Evolutionary conservation across 1,284 basidiomycete genomes (phyloP).

Genomic region (Anthracocystis panici-leucophaei): DNA sequence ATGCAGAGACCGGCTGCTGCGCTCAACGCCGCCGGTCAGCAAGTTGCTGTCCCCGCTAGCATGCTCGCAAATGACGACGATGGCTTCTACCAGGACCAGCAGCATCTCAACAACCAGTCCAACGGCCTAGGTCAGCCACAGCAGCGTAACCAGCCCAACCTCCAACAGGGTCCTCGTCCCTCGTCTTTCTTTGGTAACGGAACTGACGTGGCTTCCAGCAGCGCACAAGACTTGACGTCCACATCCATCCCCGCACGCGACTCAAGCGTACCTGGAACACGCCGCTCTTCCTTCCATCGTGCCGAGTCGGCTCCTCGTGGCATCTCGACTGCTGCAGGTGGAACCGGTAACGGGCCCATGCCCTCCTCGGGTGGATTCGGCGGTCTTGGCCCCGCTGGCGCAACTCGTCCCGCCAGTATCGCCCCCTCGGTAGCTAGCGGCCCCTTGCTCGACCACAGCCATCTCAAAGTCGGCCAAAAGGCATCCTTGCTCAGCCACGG

Average conservation of each 20-base stretch:
- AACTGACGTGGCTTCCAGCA: slow-evolving; percentile 21
- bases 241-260: slow-evolving; percentile 16
- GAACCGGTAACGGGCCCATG: slow-evolving; percentile 58
- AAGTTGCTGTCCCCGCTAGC: slow-evolving; percentile 36
- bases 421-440: slow-evolving; percentile 55
- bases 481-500: slow-evolving; percentile 92
- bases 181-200: slow-evolving; percentile 55
- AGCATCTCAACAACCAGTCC: slow-evolving; percentile 28
- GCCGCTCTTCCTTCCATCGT: slow-evolving; percentile 30
- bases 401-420: slow-evolving; percentile 59
- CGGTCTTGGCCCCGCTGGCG: slow-evolving; percentile 49
- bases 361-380: slow-evolving; percentile 39
- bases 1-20: slow-evolving; percentile 55
- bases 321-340: slow-evolving; percentile 57
- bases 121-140: slow-evolving; percentile 24
- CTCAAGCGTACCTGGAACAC: slow-evolving; percentile 13
- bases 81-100: slow-evolving; percentile 42
- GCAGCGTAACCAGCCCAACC: slow-evolving; percentile 22
- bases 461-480: slow-evolving; percentile 90
- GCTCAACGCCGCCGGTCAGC: slow-evolving; percentile 44
- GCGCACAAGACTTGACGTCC: slow-evolving; percentile 12
- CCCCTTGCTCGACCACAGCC: slow-evolving; percentile 85
- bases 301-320: slow-evolving; percentile 36
- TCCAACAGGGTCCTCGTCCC: slow-evolving; percentile 32
- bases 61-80: slow-evolving; percentile 40